Evolutionary conservation across 2,329 filamentous ascomycete species (phyloP).

Genomic region (Tympanopsis confertula): DNA sequence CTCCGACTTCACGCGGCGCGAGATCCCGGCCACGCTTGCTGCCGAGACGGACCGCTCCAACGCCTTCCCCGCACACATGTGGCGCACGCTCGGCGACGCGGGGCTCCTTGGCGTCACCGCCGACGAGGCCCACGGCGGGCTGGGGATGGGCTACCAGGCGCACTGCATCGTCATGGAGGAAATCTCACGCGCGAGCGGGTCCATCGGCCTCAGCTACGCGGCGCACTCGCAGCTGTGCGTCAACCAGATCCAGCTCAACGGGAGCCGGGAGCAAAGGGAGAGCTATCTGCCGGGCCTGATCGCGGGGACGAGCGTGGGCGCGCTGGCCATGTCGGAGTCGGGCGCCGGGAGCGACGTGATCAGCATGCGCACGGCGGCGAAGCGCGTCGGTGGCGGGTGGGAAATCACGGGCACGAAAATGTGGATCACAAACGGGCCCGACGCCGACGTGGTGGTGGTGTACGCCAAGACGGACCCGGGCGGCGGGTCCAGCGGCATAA

Average conservation of each 20-base stretch:
- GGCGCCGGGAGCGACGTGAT: conserved; percentile 64
- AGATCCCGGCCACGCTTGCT: conserved; percentile 60
- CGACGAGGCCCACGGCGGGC: conserved; percentile 61
- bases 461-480: conserved; percentile 62
- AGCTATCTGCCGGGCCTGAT: conserved; percentile 55
- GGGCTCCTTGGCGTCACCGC: conserved; percentile 62
- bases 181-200: conserved; percentile 46
- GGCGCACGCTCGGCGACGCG: conserved; percentile 61
- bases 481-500: conserved; percentile 58
- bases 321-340: conserved; percentile 64
- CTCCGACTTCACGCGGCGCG: conserved; percentile 30
- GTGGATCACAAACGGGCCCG: conserved; percentile 70
- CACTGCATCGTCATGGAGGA: conserved; percentile 67
- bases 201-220: conserved; percentile 59
- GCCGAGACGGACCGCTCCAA: conserved; percentile 53
- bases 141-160: conserved; percentile 65
- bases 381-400: conserved; percentile 57
- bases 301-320: conserved; percentile 55
- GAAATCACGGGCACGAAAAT: conserved; percentile 62
- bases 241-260: conserved; percentile 63
- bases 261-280: conserved; percentile 48
- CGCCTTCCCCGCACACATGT: conserved; percentile 61
- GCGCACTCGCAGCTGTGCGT: conserved; percentile 68
- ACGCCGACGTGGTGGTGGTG: conserved; percentile 59
- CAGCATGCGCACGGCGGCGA: conserved; percentile 64